phyloP scores from a whole-genome alignment of 345 rosid genomes.

The Eucalyptus cladocalyx region DNA sequence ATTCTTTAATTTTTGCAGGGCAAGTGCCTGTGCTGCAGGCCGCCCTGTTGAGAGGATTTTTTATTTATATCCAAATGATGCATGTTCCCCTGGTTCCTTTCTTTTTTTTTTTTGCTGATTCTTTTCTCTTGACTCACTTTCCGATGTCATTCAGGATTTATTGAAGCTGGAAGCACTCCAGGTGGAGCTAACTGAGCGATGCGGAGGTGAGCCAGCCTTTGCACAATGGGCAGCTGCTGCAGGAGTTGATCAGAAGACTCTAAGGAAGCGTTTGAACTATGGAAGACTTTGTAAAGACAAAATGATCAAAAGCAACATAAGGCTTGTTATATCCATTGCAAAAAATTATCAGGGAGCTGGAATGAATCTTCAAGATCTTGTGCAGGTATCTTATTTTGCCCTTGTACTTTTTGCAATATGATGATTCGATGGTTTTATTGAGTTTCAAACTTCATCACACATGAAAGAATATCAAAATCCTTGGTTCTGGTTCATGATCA shows the following conservation, averaged over 20 bases:
- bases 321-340: constrained; percentile 95
- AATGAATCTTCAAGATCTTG: constrained; percentile 91
- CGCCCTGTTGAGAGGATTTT: not conserved
- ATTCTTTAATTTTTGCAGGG: not conserved
- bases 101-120: not conserved
- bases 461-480: not conserved
- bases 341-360: constrained; percentile 89
- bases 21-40: not conserved
- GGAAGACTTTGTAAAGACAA: constrained; percentile 75
- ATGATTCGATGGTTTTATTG: not conserved
- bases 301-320: constrained; percentile 90
- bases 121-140: not conserved
- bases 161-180: constrained; percentile 78
- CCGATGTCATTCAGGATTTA: constrained; percentile 35
- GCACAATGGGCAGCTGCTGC: constrained; percentile 94
- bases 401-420: not conserved
- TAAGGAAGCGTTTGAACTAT: constrained; percentile 57
- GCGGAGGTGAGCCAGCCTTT: constrained; percentile 63
- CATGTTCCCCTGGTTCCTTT: not conserved
- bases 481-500: constrained; percentile 1
- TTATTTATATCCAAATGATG: not conserved
- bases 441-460: not conserved
- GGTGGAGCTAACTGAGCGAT: constrained; percentile 56
- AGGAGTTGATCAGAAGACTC: constrained; percentile 59
- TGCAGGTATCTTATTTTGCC: constrained; percentile 40